Evolutionary conservation across 306 rosid species (phyloP), one percentile per base, ranked within the genome.

Genomic region (Vigna trinervia): DNA sequence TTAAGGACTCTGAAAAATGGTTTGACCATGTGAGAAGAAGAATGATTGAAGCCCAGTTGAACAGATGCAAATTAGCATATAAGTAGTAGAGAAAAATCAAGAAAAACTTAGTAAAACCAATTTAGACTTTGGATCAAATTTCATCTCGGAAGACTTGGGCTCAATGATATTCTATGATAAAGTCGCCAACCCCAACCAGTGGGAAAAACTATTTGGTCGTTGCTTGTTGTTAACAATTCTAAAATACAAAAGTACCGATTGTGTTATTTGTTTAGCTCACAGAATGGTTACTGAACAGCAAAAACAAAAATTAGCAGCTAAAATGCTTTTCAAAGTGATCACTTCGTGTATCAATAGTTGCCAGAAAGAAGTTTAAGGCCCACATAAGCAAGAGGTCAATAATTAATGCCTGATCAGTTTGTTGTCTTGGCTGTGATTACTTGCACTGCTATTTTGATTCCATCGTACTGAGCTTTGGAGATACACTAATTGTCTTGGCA

Each of bases 381-480:
- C 50, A 52, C 45, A 12, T 78, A 46, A 45, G 59, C 61, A 41
- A 62, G 48, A 36, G 46, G 75, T 69, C 66, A 48, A 69, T n/a
- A 17, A 59, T 69, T 43, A 12, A 78, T 78, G 63, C 26, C 48
- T 19, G 54, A 26, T 67, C 60, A 30, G 23, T 75, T 26, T 45
- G 52, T 68, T 66, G 69, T 48, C 62, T 51, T 36, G 46, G 74
- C 47, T 19, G 63, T 67, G 56, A 41, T 12, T 59, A 63, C 52
- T 38, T 56, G 56, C 32, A 36, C 70, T 66, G 23, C 47, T 70
- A 56, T 73, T 68, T 78, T 80, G 77, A 22, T 60, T 77, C 73
- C 32, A 41, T 62, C 15, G 28, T 70, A 39, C 66, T 5, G 13
- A 34, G 75, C 60, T 67, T 81, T 28, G 28, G 67, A 26, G 61